phyloP scores from a whole-genome alignment of 2,329 filamentous ascomycete genomes.

The Fusarium sp. region DNA sequence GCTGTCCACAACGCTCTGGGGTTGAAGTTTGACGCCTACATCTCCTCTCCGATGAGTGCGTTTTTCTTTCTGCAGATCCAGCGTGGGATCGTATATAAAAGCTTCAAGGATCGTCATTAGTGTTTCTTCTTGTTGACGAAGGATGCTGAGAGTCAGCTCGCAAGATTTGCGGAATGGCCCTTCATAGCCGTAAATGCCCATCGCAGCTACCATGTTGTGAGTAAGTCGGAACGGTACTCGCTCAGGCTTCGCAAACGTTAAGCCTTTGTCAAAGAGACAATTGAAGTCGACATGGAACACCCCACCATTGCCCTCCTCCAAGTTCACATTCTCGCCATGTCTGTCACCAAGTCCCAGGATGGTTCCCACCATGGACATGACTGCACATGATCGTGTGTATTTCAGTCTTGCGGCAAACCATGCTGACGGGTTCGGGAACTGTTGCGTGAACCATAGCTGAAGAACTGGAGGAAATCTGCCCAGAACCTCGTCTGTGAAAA shows the following conservation, averaged over 20 bases:
- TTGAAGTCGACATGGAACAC: constrained; percentile 99
- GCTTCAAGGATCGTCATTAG: constrained; percentile 97
- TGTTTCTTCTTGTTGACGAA: constrained; percentile 93
- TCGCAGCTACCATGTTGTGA: constrained; percentile 98
- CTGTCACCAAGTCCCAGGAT: constrained; percentile 93
- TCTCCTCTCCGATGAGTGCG: constrained; percentile 52
- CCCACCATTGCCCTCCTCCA: constrained; percentile 93
- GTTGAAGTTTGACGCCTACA: constrained; percentile 62
- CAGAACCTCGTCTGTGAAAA: constrained; percentile 76
- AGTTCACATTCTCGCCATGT: constrained; percentile 95
- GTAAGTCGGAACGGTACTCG: constrained; percentile 95
- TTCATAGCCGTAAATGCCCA: constrained; percentile 94
- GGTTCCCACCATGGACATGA: constrained; percentile 99
- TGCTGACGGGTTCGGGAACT: constrained; percentile 89
- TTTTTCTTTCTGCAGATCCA: constrained; percentile 85
- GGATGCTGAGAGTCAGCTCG: constrained; percentile 84
- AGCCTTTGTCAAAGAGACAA: constrained; percentile 97
- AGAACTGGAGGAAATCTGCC: constrained; percentile 83
- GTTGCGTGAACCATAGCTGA: constrained; percentile 94
- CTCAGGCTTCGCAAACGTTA: constrained; percentile 95
- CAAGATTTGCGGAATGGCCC: constrained; percentile 91
- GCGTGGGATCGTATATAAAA: constrained; percentile 95
- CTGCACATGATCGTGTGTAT: constrained; percentile 93
- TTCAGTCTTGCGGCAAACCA: constrained; percentile 92
- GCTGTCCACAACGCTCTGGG: constrained; percentile 84